A percentile compares a stretch with the other conserved stretches of the same genome.
phyloP scores from a whole-genome alignment of 352 stramenopile genomes.

The Lagenidium sp. region DNA sequence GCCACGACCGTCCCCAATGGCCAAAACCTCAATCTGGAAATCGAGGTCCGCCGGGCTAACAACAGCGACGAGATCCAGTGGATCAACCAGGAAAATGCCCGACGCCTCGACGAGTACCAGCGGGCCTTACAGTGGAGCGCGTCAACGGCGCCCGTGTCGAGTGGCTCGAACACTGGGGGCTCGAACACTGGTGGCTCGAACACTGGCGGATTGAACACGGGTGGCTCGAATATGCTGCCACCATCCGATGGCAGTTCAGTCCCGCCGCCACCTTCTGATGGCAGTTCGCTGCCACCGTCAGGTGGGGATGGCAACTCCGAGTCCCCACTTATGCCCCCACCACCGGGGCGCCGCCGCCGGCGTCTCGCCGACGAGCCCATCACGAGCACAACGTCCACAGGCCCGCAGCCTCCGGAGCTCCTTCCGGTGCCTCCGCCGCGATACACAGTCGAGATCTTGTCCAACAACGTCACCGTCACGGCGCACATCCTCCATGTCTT shows the following conservation, averaged over 20 bases:
- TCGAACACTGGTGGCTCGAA: neutral
- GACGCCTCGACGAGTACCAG: conserved; percentile 9
- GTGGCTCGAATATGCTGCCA: no score
- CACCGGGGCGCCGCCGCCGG: neutral
- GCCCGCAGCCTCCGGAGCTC: neutral
- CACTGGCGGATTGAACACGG: no score
- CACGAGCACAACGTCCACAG: no score
- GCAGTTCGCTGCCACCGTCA: no score
- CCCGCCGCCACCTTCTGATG: no score
- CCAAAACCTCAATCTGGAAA: conserved; percentile 14
- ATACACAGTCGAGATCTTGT: conserved; percentile 22
- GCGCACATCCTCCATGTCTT: conserved; percentile 3
- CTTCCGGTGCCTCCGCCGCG: conserved; percentile 12
- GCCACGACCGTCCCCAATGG: conserved; percentile 12
- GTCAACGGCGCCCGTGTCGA: neutral
- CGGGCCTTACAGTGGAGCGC: neutral
- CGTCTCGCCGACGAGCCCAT: neutral
- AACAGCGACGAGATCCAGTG: conserved; percentile 21
- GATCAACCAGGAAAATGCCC: conserved; percentile 17
- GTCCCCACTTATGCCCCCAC: neutral
- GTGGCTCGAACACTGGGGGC: neutral
- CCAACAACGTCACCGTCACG: conserved; percentile 22
- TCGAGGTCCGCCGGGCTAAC: conserved; percentile 22
- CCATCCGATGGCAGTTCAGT: no score
- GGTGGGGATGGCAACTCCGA: no score